phyloP scores from a whole-genome alignment of 371 early-diverging fungal genomes.

The Homolaphlyctis polyrhiza region DNA sequence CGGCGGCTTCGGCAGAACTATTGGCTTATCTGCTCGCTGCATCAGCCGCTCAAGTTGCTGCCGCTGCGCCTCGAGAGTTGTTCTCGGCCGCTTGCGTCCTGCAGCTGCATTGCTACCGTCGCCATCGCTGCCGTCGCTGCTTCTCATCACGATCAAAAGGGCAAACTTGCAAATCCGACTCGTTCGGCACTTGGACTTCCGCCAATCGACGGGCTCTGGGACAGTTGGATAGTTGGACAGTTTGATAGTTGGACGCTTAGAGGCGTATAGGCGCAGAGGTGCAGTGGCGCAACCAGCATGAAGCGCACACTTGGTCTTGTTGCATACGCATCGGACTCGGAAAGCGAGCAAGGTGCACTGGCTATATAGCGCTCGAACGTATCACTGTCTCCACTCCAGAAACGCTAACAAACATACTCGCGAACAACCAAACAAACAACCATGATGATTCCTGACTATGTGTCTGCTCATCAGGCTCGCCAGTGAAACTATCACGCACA shows the following conservation, averaged over 20 bases:
- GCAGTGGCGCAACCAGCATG: not conserved
- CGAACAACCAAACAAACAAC: too few relatives aligned
- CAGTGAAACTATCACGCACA: too few relatives aligned
- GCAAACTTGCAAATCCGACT: not conserved
- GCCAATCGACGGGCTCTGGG: not conserved
- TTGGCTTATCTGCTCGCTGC: constrained; percentile 73
- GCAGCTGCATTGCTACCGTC: not conserved
- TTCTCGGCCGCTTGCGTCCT: constrained; percentile 12
- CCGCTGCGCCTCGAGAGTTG: constrained; percentile 10
- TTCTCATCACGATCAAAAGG: too few relatives aligned
- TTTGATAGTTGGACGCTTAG: not conserved
- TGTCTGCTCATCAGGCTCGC: too few relatives aligned
- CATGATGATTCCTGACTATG: too few relatives aligned
- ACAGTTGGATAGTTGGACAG: not conserved
- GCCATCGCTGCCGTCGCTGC: not conserved
- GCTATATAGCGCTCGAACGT: not conserved
- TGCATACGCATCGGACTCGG: not conserved
- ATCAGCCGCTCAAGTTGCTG: constrained; percentile 67
- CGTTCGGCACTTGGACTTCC: not conserved
- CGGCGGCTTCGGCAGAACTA: constrained; percentile 58
- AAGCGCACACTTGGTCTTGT: not conserved
- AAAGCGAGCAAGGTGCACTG: not conserved
- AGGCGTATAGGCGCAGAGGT: not conserved
- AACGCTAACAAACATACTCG: not conserved
- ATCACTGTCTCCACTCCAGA: not conserved